Evolutionary conservation across 768 basidiomycete species (phyloP).

Genomic region (Collybia nuda): DNA sequence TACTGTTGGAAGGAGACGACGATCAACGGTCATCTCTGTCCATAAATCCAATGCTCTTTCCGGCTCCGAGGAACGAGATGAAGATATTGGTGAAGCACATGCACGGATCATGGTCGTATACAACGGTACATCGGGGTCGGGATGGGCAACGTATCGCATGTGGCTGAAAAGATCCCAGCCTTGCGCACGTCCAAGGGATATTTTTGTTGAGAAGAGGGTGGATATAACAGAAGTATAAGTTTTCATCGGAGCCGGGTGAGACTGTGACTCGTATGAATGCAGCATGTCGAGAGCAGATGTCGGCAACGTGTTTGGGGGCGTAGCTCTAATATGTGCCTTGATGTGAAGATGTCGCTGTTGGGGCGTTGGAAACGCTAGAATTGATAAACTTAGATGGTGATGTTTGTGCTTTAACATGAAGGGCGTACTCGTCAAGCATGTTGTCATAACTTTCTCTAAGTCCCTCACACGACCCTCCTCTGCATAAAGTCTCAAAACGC

Average conservation of each 20-base stretch:
- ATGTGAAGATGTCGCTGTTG: constrained; percentile 72
- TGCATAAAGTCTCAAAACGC: constrained; percentile 51
- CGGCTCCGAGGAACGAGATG: constrained; percentile 63
- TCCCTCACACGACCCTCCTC: constrained; percentile 39
- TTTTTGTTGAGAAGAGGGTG: constrained; percentile 49
- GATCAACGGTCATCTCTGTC: constrained; percentile 87
- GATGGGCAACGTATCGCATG: constrained; percentile 95
- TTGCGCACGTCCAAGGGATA: constrained; percentile 60
- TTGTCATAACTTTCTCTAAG: constrained; percentile 44
- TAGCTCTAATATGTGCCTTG: constrained; percentile 58
- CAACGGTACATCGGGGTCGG: constrained; percentile 66
- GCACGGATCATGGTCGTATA: constrained; percentile 89
- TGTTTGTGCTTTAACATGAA: neutral
- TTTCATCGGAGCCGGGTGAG: constrained; percentile 63
- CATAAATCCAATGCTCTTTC: constrained; percentile 93
- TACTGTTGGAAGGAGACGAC: constrained; percentile 57
- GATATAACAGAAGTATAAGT: constrained; percentile 74
- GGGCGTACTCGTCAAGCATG: constrained; percentile 41
- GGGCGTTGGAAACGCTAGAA: constrained; percentile 43
- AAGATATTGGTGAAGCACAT: constrained; percentile 58
- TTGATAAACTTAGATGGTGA: neutral
- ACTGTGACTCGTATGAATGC: constrained; percentile 68
- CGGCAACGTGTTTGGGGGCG: constrained; percentile 50
- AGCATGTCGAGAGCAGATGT: constrained; percentile 64
- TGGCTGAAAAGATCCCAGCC: constrained; percentile 96